Conservation (phyloP, 169 alveolate species). For the Toxoplasma gondii region DNA sequence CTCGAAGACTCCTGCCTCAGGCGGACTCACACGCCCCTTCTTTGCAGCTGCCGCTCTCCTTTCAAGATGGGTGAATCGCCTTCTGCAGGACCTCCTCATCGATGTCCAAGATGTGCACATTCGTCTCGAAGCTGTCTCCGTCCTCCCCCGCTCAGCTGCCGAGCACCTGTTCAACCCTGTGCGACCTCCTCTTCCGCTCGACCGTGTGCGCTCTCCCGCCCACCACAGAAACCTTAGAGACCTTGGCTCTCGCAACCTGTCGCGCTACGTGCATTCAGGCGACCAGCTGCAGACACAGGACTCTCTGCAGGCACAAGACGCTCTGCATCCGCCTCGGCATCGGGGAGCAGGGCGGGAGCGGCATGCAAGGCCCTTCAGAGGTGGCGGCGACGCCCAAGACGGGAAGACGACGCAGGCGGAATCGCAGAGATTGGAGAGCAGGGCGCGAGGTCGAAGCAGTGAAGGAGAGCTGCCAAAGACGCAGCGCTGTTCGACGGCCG, state of each 20-base stretch:
- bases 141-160: not conserved
- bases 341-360: conserved; percentile 12
- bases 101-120: conserved; percentile 1
- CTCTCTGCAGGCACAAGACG: not conserved
- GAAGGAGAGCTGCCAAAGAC: not conserved
- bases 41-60: conserved; percentile 25
- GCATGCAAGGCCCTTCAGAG: not conserved
- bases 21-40: conserved; percentile 11
- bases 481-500: not conserved
- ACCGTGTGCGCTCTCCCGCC: not conserved
- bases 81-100: conserved; percentile 7
- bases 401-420: not conserved
- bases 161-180: not conserved
- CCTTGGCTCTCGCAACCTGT: not conserved
- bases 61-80: conserved; percentile 3
- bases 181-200: not conserved
- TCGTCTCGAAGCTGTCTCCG: conserved; percentile 15
- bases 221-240: not conserved
- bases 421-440: not conserved
- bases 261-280: too few species aligned
- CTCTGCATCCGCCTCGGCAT: not conserved
- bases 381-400: not conserved
- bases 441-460: not conserved
- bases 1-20: not conserved
- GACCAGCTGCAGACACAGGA: too few species aligned